Evolutionary conservation across 768 basidiomycete species (phyloP).

Genomic region (Mycena galericulata): DNA sequence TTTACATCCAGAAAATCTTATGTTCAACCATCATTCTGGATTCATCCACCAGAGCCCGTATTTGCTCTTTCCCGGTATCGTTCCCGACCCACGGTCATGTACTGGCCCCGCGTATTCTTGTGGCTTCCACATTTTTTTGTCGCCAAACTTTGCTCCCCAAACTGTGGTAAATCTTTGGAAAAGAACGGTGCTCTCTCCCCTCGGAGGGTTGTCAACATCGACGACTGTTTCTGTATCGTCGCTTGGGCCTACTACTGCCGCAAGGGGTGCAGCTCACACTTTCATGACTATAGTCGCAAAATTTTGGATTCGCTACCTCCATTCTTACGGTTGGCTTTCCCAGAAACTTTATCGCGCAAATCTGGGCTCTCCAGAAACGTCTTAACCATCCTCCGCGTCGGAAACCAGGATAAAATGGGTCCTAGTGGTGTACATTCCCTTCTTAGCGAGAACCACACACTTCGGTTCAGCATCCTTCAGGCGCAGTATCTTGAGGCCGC

Average conservation of each 20-base stretch:
- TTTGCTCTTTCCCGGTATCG: neutral
- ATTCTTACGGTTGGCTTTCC: conserved; percentile 35
- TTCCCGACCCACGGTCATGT: neutral
- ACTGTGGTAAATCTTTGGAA: conserved; percentile 23
- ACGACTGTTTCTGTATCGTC: conserved; percentile 39
- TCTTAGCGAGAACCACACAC: conserved; percentile 37
- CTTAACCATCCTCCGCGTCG: conserved; percentile 28
- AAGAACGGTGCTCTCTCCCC: conserved; percentile 36
- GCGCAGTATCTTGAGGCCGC: conserved; percentile 38
- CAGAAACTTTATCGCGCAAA: conserved; percentile 32
- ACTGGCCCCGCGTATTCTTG: neutral
- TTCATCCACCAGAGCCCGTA: neutral
- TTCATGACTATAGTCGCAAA: conserved; percentile 30
- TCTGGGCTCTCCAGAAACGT: conserved; percentile 35
- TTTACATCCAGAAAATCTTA: no score
- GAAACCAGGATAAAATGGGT: conserved; percentile 43
- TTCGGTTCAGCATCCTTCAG: conserved; percentile 31
- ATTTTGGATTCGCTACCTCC: conserved; percentile 34
- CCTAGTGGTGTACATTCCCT: conserved; percentile 34
- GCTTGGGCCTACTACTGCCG: conserved; percentile 42
- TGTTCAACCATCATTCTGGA: neutral
- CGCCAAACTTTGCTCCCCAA: neutral
- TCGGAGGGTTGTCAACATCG: conserved; percentile 35
- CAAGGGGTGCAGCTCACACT: conserved; percentile 32
- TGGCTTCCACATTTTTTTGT: conserved; percentile 7